phyloP scores from a whole-genome alignment of 1,284 basidiomycete species.

The Ustilago nuda region DNA sequence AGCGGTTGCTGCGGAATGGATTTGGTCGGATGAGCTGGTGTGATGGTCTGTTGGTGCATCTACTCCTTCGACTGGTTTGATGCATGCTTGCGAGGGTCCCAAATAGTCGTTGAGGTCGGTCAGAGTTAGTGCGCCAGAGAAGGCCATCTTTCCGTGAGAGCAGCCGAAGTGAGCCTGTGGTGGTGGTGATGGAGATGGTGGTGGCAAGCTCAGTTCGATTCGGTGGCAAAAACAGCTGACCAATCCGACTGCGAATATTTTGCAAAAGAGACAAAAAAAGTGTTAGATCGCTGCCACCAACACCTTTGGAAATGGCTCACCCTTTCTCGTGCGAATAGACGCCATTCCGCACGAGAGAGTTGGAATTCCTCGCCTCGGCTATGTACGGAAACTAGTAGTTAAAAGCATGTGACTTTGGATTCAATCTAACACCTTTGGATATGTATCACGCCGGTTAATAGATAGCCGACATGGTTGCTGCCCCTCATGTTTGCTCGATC shows the following conservation, averaged over 20 bases:
- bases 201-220: not conserved
- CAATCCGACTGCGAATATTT: not conserved
- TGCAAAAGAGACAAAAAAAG: not conserved
- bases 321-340: no score
- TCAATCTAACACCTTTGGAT: no score
- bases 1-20: constrained; percentile 44
- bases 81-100: constrained; percentile 95
- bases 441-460: no score
- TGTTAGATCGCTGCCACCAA: not conserved
- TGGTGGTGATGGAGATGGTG: not conserved
- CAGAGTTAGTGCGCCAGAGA: constrained; percentile 83
- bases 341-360: no score
- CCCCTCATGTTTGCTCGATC: not conserved
- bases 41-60: constrained; percentile 17
- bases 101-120: constrained; percentile 99
- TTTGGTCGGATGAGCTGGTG: constrained; percentile 53
- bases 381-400: no score
- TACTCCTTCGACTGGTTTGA: constrained; percentile 82
- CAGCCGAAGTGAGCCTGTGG: not conserved
- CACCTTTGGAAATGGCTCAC: not conserved
- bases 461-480: no score
- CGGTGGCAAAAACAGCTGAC: not conserved
- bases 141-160: constrained; percentile 76
- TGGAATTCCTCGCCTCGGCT: no score
- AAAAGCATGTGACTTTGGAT: no score